phyloP scores from a whole-genome alignment of 805 yeast species.

The Candida dajiaensis region DNA sequence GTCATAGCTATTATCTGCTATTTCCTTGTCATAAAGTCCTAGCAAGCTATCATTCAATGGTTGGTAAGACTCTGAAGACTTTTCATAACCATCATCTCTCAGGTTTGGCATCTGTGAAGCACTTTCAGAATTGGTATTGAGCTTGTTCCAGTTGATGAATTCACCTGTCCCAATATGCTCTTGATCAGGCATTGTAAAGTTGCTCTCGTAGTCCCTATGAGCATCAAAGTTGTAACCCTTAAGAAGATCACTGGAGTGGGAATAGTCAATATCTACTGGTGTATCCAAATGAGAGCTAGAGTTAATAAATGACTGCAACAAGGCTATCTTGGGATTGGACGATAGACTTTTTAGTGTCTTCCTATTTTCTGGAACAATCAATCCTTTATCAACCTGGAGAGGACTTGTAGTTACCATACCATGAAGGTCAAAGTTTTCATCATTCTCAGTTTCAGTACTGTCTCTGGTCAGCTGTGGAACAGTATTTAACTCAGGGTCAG shows the following conservation, averaged over 20 bases:
- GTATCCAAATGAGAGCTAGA: background rate
- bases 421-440: slow-evolving; percentile 11
- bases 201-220: background rate
- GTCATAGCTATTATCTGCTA: background rate
- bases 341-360: background rate
- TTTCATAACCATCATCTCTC: background rate
- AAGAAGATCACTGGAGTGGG: background rate
- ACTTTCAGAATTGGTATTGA: background rate
- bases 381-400: background rate
- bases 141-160: slow-evolving; percentile 5
- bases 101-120: background rate
- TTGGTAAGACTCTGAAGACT: background rate
- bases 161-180: background rate
- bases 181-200: background rate
- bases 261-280: background rate
- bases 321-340: background rate
- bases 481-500: background rate
- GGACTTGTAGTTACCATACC: background rate
- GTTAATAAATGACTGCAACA: background rate
- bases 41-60: background rate
- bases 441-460: slow-evolving; percentile 8
- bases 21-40: background rate
- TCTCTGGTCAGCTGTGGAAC: slow-evolving; percentile 12
- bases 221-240: background rate
- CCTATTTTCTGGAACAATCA: background rate